Base-by-base conservation (phyloP, 306 rosid genomes). In the Dalbergia oliveri region DNA sequence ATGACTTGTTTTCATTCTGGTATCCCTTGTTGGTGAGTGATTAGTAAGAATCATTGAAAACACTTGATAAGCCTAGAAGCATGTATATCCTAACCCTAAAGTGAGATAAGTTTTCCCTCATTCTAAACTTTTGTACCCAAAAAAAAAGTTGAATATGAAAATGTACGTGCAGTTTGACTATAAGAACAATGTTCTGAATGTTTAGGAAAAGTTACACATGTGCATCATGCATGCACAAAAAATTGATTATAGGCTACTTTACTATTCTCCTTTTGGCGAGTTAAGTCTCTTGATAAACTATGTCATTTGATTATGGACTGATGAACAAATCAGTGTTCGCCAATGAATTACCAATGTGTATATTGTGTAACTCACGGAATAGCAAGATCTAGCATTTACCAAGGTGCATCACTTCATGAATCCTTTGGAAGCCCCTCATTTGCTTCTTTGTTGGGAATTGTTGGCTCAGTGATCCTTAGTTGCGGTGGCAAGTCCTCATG, bases 81-180 rank as follows among this genome's bases (percentile, higher is more conserved):
- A 26, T 26, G 31, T 26, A 26, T 26, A 26, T 26, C 3, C 31
- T 2, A 2, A 26, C 31, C 3, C 3, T 26, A 26, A 2, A 26
- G 1, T 26, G 31, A 26, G 31, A 26, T 2, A 2, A 26, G 31
- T 26, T 2, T 26, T 2, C 31, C 31, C 31, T 26, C 2, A 26
- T 0, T 26, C 3, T 26, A 26, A 26, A 26, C 31, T 26, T 26
- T 2, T 26, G 3, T 26, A 2, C 3, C 2, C 2, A 26, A 26
- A 26, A 26, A 26, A 26, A 26, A 26, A 26, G 31, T 26, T 26
- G 31, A 26, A 71, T 43, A 15, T 56, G 47, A 65, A 56, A 63
- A 11, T 43, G 56, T 66, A 77, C 66, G 66, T 77, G 74, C 81
- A 77, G 9, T 62, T 82, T 56, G 26, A 43, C 68, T 53, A 47